These are phyloP conservation scores for Umbelopsis sp. DNA, from an alignment of 371 early-diverging fungal species.

Conservation along the genomic window DNA sequence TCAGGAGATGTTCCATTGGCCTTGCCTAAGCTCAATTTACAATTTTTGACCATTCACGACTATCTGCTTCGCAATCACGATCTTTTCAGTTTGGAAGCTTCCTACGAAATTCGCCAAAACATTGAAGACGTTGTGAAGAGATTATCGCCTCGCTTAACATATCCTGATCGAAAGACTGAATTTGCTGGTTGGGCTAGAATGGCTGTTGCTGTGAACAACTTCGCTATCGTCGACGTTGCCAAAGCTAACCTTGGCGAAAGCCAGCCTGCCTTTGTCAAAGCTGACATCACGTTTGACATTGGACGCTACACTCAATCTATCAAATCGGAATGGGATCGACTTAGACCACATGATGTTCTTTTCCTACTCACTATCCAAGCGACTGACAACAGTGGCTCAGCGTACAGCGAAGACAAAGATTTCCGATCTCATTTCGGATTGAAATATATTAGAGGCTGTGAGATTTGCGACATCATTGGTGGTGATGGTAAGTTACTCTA, in stretches of 20 bases:
- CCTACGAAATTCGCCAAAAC: conserved; percentile 85
- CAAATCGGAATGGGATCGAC: conserved; percentile 86
- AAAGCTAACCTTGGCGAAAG: conserved; percentile 78
- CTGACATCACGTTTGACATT: conserved; percentile 71
- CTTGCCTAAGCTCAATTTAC: conserved; percentile 90
- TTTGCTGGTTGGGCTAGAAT: conserved; percentile 95
- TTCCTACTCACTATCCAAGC: conserved; percentile 77
- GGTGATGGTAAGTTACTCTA: conserved; percentile 58
- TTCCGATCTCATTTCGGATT: conserved; percentile 78
- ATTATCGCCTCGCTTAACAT: conserved; percentile 69
- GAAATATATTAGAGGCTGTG: conserved; percentile 83
- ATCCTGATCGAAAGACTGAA: conserved; percentile 62
- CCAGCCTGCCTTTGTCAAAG: conserved; percentile 75
- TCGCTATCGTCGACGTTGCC: conserved; percentile 73
- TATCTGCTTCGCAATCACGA: conserved; percentile 86
- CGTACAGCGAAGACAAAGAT: conserved; percentile 48
- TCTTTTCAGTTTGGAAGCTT: conserved; percentile 81
- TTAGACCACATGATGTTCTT: conserved; percentile 82
- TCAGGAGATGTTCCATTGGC: conserved; percentile 73
- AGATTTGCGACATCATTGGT: conserved; percentile 79
- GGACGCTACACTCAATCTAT: conserved; percentile 69
- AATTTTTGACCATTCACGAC: conserved; percentile 91
- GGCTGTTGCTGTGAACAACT: conserved; percentile 72
- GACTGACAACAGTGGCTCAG: conserved; percentile 52
- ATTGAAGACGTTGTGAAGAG: conserved; percentile 86